Evolutionary conservation across 108 stramenopile genomes (phyloP), one percentile per base, ranked within the genome.

Genomic region (Nitzschia putrida): DNA sequence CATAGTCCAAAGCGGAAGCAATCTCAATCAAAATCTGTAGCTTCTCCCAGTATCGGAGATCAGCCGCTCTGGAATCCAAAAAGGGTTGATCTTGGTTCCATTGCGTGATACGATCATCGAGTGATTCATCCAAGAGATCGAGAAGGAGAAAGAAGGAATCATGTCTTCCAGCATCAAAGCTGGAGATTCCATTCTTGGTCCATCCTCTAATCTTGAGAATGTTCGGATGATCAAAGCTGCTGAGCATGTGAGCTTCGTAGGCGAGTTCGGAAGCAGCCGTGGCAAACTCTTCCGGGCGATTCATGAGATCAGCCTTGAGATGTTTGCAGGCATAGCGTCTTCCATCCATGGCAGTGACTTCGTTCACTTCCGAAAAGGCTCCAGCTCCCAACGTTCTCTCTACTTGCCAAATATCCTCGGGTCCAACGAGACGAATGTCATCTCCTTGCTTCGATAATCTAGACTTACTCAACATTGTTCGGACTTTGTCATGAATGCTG

Each of bases 141-240:
- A 88, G 64, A 20, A 88, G 50, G 43, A 88, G 54, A 68, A 85
- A 85, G 73, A 78, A 85, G 11, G 70, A 72, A 51, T 81, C 78
- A 66, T 85, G 77, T 38, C 58, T 23, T 9, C 74, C 81, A 0
- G 57, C 21, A 20, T 52, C 66, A 64, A 78, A 83, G 42, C 73
- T 70, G 3, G 65, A 63, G 22, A 81, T 79, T 9, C 91, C 91
- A 51, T 74, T 78, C 18, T 71, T 43, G 3, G 87, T 71, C 74
- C 80, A 83, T 8, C 82, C 91, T n/a, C 88, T 71, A 21, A 92
- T 80, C 50, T 81, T 88, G 64, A 92, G 63, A 49, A 92, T 92
- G 61, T 92, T 86, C 8, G 88, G 88, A 76, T 92, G 88, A 51
- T 80, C 64, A 63, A 92, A 74, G 57, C 72, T 75, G 21, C 80